Evolutionary conservation across 495 filamentous ascomycete genomes (phyloP).

Genomic region (Penicillium subrubescens): DNA sequence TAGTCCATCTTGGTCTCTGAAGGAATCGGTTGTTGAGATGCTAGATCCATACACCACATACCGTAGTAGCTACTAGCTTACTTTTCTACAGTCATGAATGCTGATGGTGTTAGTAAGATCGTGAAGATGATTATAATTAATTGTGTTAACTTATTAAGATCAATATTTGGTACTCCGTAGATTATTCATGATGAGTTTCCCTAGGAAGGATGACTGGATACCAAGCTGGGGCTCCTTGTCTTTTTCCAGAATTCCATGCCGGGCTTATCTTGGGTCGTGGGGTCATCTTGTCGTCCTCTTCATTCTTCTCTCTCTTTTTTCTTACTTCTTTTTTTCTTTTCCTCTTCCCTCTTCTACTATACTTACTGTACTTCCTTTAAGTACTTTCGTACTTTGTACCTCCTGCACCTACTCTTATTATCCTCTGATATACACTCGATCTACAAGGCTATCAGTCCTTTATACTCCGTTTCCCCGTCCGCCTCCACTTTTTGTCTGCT

Average conservation of each 20-base stretch:
- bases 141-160: too few relatives aligned
- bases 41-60: background rate
- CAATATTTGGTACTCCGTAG: too few relatives aligned
- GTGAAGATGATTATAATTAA: too few relatives aligned
- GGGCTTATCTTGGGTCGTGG: slow-evolving; percentile 1
- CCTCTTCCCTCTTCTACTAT: background rate
- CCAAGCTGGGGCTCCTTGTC: background rate
- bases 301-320: background rate
- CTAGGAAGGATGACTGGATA: background rate
- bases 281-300: background rate
- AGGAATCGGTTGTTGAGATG: background rate
- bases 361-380: too few relatives aligned
- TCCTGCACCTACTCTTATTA: background rate
- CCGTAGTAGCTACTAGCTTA: too few relatives aligned
- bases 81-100: background rate
- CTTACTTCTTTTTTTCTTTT: background rate
- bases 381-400: background rate
- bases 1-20: background rate
- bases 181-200: background rate
- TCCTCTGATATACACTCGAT: background rate
- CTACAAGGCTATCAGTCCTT: background rate
- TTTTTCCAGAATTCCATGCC: background rate
- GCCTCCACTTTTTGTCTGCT: slow-evolving; percentile 20
- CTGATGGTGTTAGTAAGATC: background rate
- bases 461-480: slow-evolving; percentile 5